Evolutionary conservation across 1,284 basidiomycete species (phyloP), one percentile per base, ranked within the genome.

Genomic region (Tylopilus sp.): DNA sequence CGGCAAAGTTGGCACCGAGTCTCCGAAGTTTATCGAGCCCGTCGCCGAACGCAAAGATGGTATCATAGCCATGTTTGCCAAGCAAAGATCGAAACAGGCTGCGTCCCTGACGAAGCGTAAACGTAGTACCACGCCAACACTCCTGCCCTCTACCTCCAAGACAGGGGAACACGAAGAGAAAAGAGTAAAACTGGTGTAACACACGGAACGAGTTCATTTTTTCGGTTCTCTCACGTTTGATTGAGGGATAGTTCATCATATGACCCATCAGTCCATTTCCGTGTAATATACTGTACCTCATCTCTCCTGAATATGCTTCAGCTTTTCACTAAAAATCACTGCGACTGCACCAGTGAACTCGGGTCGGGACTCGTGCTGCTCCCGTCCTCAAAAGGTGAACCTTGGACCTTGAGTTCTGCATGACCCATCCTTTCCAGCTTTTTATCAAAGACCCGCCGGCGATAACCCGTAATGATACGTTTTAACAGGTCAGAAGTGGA

Each of bases 401-500:
- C 78, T 52, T 78, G 76, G 0, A 79, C 79, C 44, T 74, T 80
- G 41, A 92, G 74, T 60, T 89, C 87, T 30, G 79, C 71, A 56
- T 78, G 79, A 0, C 92, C 90, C 75, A 93, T 91, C 72, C 88
- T 94, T 58, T 80, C 80, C 37, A 98, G 72, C 72, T 98, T 98
- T 45, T 78, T 79, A 67, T 98, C 96, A 65, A 97, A 93, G 59
- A 88, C 83, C 13, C 91, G 76, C 47, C 81, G 80, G 29, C 89
- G 77, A 69, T 93, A 93, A 15, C 88, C 85, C 25, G 80, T 77
- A 35, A 96, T 86, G 60, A 97, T 93, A 30, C 94, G 84, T 65
- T 92, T 91, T 39, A 99, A 78, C 11, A 98, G 77, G 45, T 93
- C 89, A 0, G 92, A 96, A 0, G 96, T 99, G 21, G 93, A 97